A percentile compares a stretch with the other conserved stretches of the same genome.
Conservation (phyloP, 106 monocot species). For the Dioscorea dumetorum region DNA sequence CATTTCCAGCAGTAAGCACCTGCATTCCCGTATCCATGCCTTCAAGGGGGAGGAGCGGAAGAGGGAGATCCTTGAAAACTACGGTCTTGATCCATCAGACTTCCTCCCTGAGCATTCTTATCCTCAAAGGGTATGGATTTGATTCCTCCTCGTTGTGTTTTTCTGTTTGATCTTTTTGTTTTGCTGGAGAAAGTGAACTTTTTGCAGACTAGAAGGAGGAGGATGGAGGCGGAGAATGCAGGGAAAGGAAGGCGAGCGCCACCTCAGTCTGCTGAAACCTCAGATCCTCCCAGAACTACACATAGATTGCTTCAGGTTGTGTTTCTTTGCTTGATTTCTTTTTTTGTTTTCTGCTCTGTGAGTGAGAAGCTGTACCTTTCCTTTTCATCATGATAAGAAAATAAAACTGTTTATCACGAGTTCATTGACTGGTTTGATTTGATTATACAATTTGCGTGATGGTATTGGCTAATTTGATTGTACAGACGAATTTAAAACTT, state of each 20-base stretch:
- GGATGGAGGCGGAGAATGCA: conserved; percentile 18
- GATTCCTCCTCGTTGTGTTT: not conserved
- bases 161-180: not conserved
- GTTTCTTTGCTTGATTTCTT: not conserved
- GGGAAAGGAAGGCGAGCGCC: conserved; percentile 17
- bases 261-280: conserved; percentile 6
- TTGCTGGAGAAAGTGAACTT: not conserved
- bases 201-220: conserved; percentile 24
- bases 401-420: too few relatives aligned
- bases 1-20: not conserved
- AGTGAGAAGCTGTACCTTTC: too few relatives aligned
- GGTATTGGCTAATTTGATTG: too few relatives aligned
- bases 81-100: conserved; percentile 50
- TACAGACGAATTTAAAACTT: too few relatives aligned
- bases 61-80: conserved; percentile 40
- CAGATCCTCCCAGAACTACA: conserved; percentile 56
- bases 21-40: conserved; percentile 12
- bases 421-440: too few relatives aligned
- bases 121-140: not conserved
- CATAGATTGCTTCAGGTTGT: conserved; percentile 78
- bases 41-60: conserved; percentile 27
- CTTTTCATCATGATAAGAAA: too few relatives aligned
- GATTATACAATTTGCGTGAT: too few relatives aligned
- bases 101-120: conserved; percentile 12
- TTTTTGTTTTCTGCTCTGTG: not conserved